Evolutionary conservation across 495 filamentous ascomycete genomes (phyloP).

Genomic region (Aspergillus bertholletiae): DNA sequence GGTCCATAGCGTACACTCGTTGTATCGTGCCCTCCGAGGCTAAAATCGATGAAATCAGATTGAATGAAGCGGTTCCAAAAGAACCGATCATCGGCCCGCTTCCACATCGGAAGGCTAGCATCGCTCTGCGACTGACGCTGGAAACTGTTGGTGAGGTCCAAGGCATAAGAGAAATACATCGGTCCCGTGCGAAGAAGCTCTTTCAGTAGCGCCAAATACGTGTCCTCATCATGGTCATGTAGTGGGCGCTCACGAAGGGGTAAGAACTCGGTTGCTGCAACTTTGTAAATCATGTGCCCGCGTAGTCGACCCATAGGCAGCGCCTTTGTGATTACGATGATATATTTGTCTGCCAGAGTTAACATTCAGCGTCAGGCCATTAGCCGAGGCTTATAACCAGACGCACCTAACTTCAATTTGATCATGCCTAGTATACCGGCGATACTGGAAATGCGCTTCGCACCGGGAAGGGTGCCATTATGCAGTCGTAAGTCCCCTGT

Average conservation of each 20-base stretch:
- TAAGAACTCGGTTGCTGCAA: conserved; percentile 87
- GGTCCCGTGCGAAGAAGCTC: conserved; percentile 74
- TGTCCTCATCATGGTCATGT: conserved; percentile 89
- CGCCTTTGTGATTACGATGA: conserved; percentile 93
- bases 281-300: conserved; percentile 91
- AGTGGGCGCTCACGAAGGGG: conserved; percentile 89
- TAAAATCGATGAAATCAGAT: conserved; percentile 85
- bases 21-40: conserved; percentile 44
- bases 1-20: conserved; percentile 54
- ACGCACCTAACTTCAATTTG: conserved; percentile 78
- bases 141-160: conserved; percentile 92
- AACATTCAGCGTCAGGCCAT: not conserved
- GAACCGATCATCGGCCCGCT: conserved; percentile 91
- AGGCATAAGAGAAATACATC: conserved; percentile 97
- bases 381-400: not conserved
- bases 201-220: conserved; percentile 75
- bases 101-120: conserved; percentile 72
- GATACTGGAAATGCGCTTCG: conserved; percentile 87
- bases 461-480: conserved; percentile 68
- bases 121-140: conserved; percentile 82
- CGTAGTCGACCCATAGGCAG: conserved; percentile 85
- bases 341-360: conserved; percentile 78
- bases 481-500: conserved; percentile 87
- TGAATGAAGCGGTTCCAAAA: conserved; percentile 97
- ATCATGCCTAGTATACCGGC: conserved; percentile 92